Evolutionary conservation across 148 eudicot species (phyloP).

Genomic region (Rhododendron simsii): DNA sequence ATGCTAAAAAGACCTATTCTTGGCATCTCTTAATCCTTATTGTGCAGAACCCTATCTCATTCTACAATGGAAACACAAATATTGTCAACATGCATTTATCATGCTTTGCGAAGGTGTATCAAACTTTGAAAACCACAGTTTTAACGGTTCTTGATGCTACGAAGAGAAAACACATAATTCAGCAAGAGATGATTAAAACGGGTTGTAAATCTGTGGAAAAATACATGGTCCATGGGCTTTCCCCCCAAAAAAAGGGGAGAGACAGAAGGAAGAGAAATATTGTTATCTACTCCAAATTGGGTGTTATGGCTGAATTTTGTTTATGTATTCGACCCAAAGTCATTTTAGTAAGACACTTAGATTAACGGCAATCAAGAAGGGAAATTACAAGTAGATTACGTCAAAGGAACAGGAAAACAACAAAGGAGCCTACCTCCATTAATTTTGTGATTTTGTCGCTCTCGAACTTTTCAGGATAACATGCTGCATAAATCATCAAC

Average conservation of each 20-base stretch:
- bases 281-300: background rate
- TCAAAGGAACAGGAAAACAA: background rate
- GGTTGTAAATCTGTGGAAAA: background rate
- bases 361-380: background rate
- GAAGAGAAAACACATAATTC: background rate
- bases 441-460: constrained; percentile 69
- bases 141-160: background rate
- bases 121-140: background rate
- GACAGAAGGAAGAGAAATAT: background rate
- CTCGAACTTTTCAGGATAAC: constrained; percentile 85
- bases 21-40: background rate
- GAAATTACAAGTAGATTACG: background rate
- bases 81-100: background rate
- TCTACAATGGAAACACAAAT: background rate
- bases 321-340: background rate
- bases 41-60: background rate
- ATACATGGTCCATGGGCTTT: background rate
- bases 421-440: constrained; percentile 55
- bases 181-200: background rate
- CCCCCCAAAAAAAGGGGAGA: background rate
- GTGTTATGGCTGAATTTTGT: background rate
- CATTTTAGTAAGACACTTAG: background rate
- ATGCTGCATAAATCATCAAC: constrained; percentile 93
- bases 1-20: background rate
- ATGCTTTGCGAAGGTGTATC: background rate